Evolutionary conservation across 257 asterid genomes (phyloP), one percentile per base, ranked within the genome.

Genomic region (Salvia splendens): DNA sequence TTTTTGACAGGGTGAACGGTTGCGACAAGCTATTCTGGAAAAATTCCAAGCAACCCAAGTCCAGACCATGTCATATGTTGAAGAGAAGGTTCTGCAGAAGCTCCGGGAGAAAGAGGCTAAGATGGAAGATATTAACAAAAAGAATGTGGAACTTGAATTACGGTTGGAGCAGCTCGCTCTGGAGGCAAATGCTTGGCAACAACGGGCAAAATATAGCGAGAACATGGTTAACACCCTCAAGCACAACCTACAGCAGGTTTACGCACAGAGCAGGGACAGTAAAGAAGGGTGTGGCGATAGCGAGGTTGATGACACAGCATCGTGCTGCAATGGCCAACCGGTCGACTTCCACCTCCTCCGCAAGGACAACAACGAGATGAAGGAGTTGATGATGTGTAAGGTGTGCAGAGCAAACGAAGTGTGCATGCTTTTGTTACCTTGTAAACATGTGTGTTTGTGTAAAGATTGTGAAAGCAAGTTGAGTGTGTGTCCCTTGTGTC

Each of bases 201-300:
- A 91, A 57, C 82, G 91, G 17, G 99, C 95, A 43, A 90, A 84
- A 60, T 79, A 84, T 86, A 85, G 82, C 3, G 97, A 90, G 73
- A 88, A 68, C 81, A 78, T 87, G 87, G 85, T 94, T 69, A 91
- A 77, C 83, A 82, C 83, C 7, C 93, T 94, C 6, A 85, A 87
- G 79, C 68, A 75, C 12, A 94, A 83, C 69, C 86, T 94, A 12
- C 94, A 87, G 60, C 95, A 85, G 73, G 89, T 83, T 48, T 85
- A 84, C 49, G 92, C 95, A 3, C 95, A 80, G 30, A 79, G 92
- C 78, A 64, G 88, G 75, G 96, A 94, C 53, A 87, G 96, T 70
- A 91, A 87, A 81, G 99, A 94, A 84, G 99, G 99, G 51, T 89
- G 96, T 69, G 99, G 99, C 16, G 99, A 94, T 64, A 94, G 96